Evolutionary conservation across 2,329 filamentous ascomycete species (phyloP), one percentile per base, ranked within the genome.

Genomic region (Phymatotrichopsis omnivora): DNA sequence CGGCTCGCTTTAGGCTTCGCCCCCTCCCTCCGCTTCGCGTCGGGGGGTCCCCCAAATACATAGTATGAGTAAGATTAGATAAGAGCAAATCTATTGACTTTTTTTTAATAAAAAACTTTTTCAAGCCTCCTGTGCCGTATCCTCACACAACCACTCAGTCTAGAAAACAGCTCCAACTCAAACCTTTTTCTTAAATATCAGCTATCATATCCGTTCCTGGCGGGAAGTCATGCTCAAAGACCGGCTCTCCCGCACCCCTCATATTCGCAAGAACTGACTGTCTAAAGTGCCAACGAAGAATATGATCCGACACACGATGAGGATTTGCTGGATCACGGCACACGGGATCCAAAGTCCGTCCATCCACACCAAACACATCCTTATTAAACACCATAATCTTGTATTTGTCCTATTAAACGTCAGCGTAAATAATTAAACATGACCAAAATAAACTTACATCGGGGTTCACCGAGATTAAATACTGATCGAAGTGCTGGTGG

Each of bases 331-430:
- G 45, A 45, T 49, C 17, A 5, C 46, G 45, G 39, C 45, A 55
- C 2, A 40, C 33, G n/a, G 42, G 24, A 43, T 57, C 52, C 2
- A 54, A 43, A 5, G 27, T 32, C 34, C 50, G 32, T 4, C 53
- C 48, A 41, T 54, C 45, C n/a, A 52, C 12, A 5, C 30, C 24
- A 20, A 22, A 10, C 14, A 30, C n/a, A 54, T 54, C 38, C 6
- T 25, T 7, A 35, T 32, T 35, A 43, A 54, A 52, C 29, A 38
- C 41, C 12, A 38, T 32, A 23, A 54, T 30, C 19, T 52, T 54
- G 33, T 47, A 54, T n/a, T 47, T 40, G 31, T 54, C 47, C 50
- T 53, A 24, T 42, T 23, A 37, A 14, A 2, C 28, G 16, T 33
- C 20, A 49, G 17, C 23, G 10, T 33, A 24, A 40, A 40, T 36